Evolutionary conservation across 768 basidiomycete genomes (phyloP), one percentile per base, ranked within the genome.

Genomic region (Trichaptum fuscoviolaceum): DNA sequence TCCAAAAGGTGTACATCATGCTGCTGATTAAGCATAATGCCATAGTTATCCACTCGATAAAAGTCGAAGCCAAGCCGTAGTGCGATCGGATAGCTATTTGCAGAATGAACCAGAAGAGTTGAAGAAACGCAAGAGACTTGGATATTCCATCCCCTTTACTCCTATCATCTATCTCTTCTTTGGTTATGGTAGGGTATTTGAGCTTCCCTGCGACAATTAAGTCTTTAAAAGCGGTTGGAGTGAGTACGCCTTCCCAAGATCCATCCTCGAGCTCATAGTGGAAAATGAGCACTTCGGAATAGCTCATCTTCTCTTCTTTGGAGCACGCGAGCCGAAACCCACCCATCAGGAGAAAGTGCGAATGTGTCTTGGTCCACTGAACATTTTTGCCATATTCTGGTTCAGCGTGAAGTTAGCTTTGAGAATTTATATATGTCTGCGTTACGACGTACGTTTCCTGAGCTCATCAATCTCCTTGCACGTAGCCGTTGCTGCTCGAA

Each of bases 61-160:
- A 3, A 4, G 42, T 52, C 15, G 20, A 6, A 20, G 5, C 10
- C 10, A 52, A 52, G 42, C 20, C 15, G 20, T 15, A 52, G 3
- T 15, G 42, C 2, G 2, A 15, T 52, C 78, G 73, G 1, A 70
- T 67, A 20, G 75, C 67, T 27, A 70, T 73, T 34, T 76, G 73
- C 25, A 72, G 3, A n/a, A 73, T 67, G 66, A 80, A 80, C 75
- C 77, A 79, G 6, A 65, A 23, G 7, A 74, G 72, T 64, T 80
- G 79, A 7, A 75, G 18, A 23, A 76, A 15, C 30, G 73, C 73
- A 12, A 80, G 26, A 0, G 58, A 64, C 65, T 80, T 80, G 2
- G 74, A 61, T 3, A 80, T 52, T 17, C 62, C 35, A 30, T 79
- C 73, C 0, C 70, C 75, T 63, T 80, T 79, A 65, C 77, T 77